Evolutionary conservation across 805 yeast species (phyloP).

Genomic region (Candida adriatica): DNA sequence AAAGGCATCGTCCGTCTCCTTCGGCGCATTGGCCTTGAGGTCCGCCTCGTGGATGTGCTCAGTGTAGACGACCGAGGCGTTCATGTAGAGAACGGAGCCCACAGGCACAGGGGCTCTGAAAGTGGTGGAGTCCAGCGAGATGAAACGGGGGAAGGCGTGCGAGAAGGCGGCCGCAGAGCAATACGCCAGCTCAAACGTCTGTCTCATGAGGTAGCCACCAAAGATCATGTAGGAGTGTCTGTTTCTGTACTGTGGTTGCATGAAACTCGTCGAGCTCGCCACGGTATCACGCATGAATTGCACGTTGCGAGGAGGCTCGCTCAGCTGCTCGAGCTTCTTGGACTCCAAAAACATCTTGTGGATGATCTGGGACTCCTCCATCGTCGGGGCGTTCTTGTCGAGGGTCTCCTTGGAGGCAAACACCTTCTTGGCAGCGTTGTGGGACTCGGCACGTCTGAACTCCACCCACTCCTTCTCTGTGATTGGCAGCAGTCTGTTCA

Average conservation of each 20-base stretch:
- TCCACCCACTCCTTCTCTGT: slow-evolving; percentile 75
- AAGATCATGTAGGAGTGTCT: slow-evolving; percentile 91
- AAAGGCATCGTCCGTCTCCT: slow-evolving; percentile 21
- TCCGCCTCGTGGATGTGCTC: slow-evolving; percentile 55
- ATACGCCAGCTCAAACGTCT: slow-evolving; percentile 89
- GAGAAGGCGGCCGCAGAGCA: slow-evolving; percentile 89
- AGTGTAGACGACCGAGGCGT: slow-evolving; percentile 79
- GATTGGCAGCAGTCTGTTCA: slow-evolving; percentile 72
- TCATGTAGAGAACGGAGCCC: slow-evolving; percentile 80
- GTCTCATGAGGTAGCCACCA: slow-evolving; percentile 91
- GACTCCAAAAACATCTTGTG: slow-evolving; percentile 69
- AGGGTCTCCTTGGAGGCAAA: slow-evolving; percentile 61
- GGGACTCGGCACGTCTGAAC: slow-evolving; percentile 82
- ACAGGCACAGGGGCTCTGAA: slow-evolving; percentile 95
- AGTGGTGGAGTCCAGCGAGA: slow-evolving; percentile 84
- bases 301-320: slow-evolving; percentile 40
- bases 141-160: slow-evolving; percentile 79
- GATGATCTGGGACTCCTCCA: slow-evolving; percentile 64
- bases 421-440: slow-evolving; percentile 78
- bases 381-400: slow-evolving; percentile 64
- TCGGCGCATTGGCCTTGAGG: slow-evolving; percentile 7
- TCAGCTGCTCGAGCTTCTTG: slow-evolving; percentile 29
- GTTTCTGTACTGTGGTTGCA: slow-evolving; percentile 96
- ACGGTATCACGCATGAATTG: slow-evolving; percentile 66
- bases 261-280: slow-evolving; percentile 70